phyloP scores from a whole-genome alignment of 2,329 filamentous ascomycete genomes.

The Fusarium nurragi region DNA sequence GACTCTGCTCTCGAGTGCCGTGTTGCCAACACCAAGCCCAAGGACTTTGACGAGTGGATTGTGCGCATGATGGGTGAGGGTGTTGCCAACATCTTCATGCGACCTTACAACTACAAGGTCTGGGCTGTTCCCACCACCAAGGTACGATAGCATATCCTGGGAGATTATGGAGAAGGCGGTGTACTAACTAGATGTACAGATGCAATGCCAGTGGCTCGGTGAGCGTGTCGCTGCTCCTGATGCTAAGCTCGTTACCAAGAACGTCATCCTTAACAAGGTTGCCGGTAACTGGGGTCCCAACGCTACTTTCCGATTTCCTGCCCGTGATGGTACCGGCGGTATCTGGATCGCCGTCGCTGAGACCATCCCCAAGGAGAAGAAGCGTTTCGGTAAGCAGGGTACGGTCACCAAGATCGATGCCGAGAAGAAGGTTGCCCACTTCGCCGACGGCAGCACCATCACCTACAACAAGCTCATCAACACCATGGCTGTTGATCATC shows the following conservation, averaged over 20 bases:
- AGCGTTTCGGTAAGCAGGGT: constrained; percentile 85
- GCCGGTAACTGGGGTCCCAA: constrained; percentile 99
- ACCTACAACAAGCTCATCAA: constrained; percentile 92
- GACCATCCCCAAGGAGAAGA: constrained; percentile 92
- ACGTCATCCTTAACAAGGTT: constrained; percentile 94
- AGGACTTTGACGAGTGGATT: constrained; percentile 99
- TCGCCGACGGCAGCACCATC: constrained; percentile 87
- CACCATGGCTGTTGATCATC: constrained; percentile 94
- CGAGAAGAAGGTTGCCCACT: constrained; percentile 80
- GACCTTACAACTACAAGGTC: constrained; percentile 99
- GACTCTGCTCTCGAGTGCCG: constrained; percentile 90
- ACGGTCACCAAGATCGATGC: constrained; percentile 89
- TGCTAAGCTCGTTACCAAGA: constrained; percentile 91
- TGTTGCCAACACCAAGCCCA: constrained; percentile 88
- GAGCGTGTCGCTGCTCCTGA: constrained; percentile 98
- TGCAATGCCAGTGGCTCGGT: constrained; percentile 98
- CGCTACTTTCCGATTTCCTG: constrained; percentile 97
- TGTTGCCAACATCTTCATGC: constrained; percentile 96
- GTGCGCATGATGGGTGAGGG: constrained; percentile 89
- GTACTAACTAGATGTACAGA: constrained; percentile 62
- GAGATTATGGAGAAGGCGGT: background rate
- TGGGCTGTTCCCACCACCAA: constrained; percentile 98
- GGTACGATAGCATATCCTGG: constrained; percentile 60
- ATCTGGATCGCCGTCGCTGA: constrained; percentile 99
- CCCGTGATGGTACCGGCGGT: constrained; percentile 92